Conservation (phyloP, 192 early-diverging fungal genomes). For the Coemansia sp. region DNA sequence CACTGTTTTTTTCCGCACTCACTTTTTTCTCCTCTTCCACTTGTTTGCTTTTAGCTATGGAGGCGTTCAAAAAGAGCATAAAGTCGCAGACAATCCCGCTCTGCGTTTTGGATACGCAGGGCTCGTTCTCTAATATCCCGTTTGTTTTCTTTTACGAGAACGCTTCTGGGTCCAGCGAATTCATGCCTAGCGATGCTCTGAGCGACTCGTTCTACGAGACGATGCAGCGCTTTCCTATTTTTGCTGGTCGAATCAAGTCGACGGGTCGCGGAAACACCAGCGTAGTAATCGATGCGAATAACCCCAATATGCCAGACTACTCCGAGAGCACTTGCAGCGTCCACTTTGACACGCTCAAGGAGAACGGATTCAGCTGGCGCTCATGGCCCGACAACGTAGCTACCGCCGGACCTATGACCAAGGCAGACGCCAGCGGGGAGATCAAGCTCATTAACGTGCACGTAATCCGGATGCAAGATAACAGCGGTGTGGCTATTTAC, state of each 20-base stretch:
- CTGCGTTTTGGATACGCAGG: slow-evolving; percentile 34
- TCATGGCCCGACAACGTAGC: slow-evolving; percentile 41
- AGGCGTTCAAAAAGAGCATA: slow-evolving; percentile 17
- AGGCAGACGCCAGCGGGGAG: slow-evolving; percentile 14
- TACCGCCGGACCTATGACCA: slow-evolving; percentile 34
- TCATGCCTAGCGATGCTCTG: slow-evolving; percentile 29
- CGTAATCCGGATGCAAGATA: slow-evolving; percentile 27
- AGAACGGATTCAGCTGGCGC: slow-evolving; percentile 23
- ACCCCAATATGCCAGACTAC: slow-evolving; percentile 43
- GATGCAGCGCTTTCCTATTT: slow-evolving; percentile 23
- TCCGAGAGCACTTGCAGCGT: slow-evolving; percentile 22
- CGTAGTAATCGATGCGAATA: slow-evolving; percentile 27
- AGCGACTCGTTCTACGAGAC: slow-evolving; percentile 31
- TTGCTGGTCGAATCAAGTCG: slow-evolving; percentile 23
- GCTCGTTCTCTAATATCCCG: slow-evolving; percentile 49
- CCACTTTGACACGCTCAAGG: slow-evolving; percentile 26
- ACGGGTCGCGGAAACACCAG: slow-evolving; percentile 25
- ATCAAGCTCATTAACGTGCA: slow-evolving; percentile 50
- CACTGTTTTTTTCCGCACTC: neutral
- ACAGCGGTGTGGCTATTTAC: slow-evolving; percentile 45
- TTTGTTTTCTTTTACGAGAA: slow-evolving; percentile 51
- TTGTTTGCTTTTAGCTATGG: neutral
- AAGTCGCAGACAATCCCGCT: slow-evolving; percentile 32
- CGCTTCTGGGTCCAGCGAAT: slow-evolving; percentile 1
- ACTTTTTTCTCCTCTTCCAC: neutral